Conservation (phyloP, 768 basidiomycete genomes). For the Baorangia bicolor region DNA sequence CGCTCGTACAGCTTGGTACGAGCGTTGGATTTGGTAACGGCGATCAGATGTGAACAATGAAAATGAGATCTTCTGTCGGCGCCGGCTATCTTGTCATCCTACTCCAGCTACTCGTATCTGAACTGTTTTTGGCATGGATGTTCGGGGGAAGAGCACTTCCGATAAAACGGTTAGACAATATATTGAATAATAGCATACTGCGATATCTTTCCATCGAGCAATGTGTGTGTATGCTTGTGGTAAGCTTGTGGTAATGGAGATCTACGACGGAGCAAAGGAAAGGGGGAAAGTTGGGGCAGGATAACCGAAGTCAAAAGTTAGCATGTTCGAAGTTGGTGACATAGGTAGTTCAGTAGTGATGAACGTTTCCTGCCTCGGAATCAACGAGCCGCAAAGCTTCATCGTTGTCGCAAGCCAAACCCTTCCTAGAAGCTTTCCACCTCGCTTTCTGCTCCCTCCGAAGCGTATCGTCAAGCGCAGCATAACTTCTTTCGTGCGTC, state of each 20-base stretch:
- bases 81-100: background rate
- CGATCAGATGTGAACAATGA: conserved; percentile 20
- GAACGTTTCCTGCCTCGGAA: conserved; percentile 1
- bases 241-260: background rate
- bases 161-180: background rate
- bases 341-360: conserved; percentile 6
- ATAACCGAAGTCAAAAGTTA: background rate
- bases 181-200: background rate
- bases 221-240: background rate
- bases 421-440: conserved; percentile 26
- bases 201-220: background rate
- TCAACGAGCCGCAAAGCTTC: conserved; percentile 9
- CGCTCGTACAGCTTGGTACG: conserved; percentile 24
- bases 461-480: conserved; percentile 34
- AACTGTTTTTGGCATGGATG: background rate
- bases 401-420: background rate
- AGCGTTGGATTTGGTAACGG: conserved; percentile 19
- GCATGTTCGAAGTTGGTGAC: background rate
- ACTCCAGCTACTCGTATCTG: background rate
- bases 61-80: background rate
- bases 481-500: conserved; percentile 23
- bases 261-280: background rate
- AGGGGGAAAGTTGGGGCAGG: too few species aligned
- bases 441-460: conserved; percentile 39
- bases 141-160: background rate